Percentiles rank a stretch among this genome's conserved stretches.
phyloP scores from a whole-genome alignment of 1,139 yeast genomes.

The Taphrina sp. region DNA sequence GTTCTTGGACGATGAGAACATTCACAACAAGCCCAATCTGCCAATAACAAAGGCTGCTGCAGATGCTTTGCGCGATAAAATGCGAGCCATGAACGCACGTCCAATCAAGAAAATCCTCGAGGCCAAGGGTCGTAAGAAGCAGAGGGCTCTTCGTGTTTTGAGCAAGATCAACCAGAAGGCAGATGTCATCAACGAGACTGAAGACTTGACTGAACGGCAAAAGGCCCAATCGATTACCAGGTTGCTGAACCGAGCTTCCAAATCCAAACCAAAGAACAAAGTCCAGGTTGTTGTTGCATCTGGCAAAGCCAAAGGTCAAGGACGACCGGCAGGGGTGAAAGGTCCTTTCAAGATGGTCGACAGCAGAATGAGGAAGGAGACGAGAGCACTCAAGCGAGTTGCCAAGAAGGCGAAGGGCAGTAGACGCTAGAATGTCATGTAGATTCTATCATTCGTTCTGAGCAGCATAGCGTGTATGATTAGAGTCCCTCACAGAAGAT shows the following conservation, averaged over 20 bases:
- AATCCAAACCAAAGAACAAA: conserved; percentile 71
- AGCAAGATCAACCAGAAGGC: conserved; percentile 93
- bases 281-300: conserved; percentile 87
- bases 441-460: no score
- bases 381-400: conserved; percentile 85
- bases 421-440: conserved; percentile 4
- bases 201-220: conserved; percentile 82
- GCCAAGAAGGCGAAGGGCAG: conserved; percentile 52
- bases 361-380: conserved; percentile 96
- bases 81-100: conserved; percentile 88
- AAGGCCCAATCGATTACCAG: conserved; percentile 90
- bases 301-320: conserved; percentile 82
- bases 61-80: conserved; percentile 81
- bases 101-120: conserved; percentile 97
- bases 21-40: conserved; percentile 77
- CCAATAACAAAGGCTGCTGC: conserved; percentile 98
- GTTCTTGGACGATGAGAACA: conserved; percentile 89
- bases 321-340: conserved; percentile 94
- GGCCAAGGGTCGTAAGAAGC: conserved; percentile 94
- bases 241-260: conserved; percentile 73
- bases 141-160: conserved; percentile 84
- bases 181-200: conserved; percentile 84
- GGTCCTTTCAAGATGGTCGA: conserved; percentile 99
- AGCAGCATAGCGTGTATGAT: no score
- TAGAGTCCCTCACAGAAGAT: no score